A percentile compares a stretch with the other conserved stretches of the same genome.
Conservation (phyloP, 169 alveolate species). For the Plasmodium inui region DNA sequence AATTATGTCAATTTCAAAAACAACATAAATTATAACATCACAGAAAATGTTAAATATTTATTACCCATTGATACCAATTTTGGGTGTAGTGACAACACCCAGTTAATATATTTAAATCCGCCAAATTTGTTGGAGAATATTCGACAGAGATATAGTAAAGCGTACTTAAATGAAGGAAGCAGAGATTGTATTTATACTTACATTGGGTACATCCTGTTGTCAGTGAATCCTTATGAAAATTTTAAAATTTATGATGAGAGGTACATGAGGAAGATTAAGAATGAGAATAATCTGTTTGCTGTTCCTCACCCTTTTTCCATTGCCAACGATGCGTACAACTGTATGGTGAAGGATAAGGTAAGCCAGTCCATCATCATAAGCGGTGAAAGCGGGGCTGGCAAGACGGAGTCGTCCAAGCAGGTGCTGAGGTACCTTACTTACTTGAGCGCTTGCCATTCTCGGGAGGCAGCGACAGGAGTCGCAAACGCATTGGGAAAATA, state of each 20-base stretch:
- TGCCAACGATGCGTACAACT: slow-evolving; percentile 89
- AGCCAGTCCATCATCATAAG: slow-evolving; percentile 97
- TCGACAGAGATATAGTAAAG: slow-evolving; percentile 72
- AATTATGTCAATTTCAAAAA: slow-evolving; percentile 23
- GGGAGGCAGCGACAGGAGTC: neutral
- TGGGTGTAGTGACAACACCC: slow-evolving; percentile 81
- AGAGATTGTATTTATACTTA: slow-evolving; percentile 83
- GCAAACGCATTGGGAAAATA: neutral
- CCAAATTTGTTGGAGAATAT: slow-evolving; percentile 81
- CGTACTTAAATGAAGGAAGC: slow-evolving; percentile 56
- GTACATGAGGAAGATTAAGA: slow-evolving; percentile 79
- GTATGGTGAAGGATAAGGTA: slow-evolving; percentile 80
- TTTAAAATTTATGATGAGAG: slow-evolving; percentile 84
- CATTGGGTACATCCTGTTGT: slow-evolving; percentile 88
- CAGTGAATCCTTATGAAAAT: slow-evolving; percentile 87
- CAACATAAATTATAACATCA: slow-evolving; percentile 41
- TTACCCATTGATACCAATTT: slow-evolving; percentile 75
- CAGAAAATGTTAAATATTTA: slow-evolving; percentile 74
- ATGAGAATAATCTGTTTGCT: slow-evolving; percentile 83
- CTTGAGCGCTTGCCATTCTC: slow-evolving; percentile 51
- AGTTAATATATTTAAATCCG: slow-evolving; percentile 78
- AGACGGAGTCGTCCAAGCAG: slow-evolving; percentile 99
- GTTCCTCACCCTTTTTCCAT: slow-evolving; percentile 91
- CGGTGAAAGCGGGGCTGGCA: slow-evolving; percentile 99
- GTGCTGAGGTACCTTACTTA: slow-evolving; percentile 86